Base-by-base conservation (phyloP, 192 early-diverging fungal genomes). In the Dissophora ornata region DNA sequence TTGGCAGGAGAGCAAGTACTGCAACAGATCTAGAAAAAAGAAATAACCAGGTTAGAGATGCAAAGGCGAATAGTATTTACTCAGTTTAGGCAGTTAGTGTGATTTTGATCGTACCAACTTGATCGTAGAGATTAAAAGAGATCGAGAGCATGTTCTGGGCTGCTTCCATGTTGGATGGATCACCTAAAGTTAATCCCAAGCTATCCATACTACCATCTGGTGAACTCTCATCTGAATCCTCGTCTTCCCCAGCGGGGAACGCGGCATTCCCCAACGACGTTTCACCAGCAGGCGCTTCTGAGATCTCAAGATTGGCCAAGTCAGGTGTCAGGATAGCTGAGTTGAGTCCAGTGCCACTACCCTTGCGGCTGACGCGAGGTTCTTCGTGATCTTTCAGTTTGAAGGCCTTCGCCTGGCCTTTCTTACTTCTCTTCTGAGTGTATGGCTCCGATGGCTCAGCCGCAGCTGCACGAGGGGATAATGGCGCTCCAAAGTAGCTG, bases 61-160 rank as follows among this genome's bases (percentile, higher is more conserved):
- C n/a, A n/a, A n/a, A n/a, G n/a, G n/a, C n/a, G n/a, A n/a, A n/a
- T n/a, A n/a, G n/a, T n/a, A n/a, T n/a, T n/a, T n/a, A n/a, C n/a
- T n/a, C n/a, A n/a, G n/a, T n/a, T n/a, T n/a, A n/a, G n/a, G n/a
- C n/a, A n/a, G n/a, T n/a, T n/a, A n/a, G n/a, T n/a, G n/a, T 38
- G 10, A 15, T 24, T 22, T 11, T 7, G 7, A 0, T 28, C 70
- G 49, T 54, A 69, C 75, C 84, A 30, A 90, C 82, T 71, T 96
- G 94, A 66, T 96, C 94, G 47, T 90, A 92, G 9, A 96, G 81
- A 62, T 94, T 92, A 6, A 88, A 82, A 18, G 90, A 92, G 22
- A 63, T 61, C 8, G 62, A 57, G 22, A 96, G 80, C 52, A 87
- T 82, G 2, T 78, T 77, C 16, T 88, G 81, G 11, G 94, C 92